phyloP scores from a whole-genome alignment of 2,329 filamentous ascomycete species.

The Ophiostoma ulmi region DNA sequence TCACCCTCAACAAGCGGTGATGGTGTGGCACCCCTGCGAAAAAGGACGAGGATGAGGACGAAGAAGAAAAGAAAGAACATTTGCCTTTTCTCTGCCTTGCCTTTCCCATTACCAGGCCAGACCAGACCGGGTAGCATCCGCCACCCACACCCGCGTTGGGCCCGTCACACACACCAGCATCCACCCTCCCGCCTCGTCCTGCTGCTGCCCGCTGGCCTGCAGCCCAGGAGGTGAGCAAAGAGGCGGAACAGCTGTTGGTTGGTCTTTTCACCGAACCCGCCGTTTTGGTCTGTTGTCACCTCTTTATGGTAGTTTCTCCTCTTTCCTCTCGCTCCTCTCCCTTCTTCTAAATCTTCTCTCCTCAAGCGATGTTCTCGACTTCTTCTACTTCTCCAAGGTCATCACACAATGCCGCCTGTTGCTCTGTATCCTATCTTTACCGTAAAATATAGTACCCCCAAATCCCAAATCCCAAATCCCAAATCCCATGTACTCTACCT shows the following conservation, averaged over 20 bases:
- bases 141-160: constrained; percentile 17
- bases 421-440: background rate
- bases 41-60: background rate
- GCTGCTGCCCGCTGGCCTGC: constrained; percentile 7
- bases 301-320: background rate
- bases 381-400: background rate
- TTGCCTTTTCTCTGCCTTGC: too few relatives aligned
- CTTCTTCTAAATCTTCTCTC: background rate
- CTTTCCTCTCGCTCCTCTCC: background rate
- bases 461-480: background rate
- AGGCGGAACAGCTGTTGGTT: constrained; percentile 25
- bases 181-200: constrained; percentile 13
- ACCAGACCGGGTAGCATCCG: constrained; percentile 13
- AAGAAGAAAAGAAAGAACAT: constrained; percentile 8
- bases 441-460: background rate
- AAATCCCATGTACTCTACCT: background rate
- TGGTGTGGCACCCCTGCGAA: background rate
- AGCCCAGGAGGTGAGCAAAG: constrained; percentile 21
- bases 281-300: constrained; percentile 1
- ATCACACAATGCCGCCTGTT: background rate
- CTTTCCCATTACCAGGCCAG: background rate
- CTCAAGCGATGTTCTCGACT: background rate
- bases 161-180: constrained; percentile 7
- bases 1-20: constrained; percentile 13
- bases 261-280: constrained; percentile 25